phyloP scores from a whole-genome alignment of 2,329 filamentous ascomycete genomes.

The Aspergillus jensenii region DNA sequence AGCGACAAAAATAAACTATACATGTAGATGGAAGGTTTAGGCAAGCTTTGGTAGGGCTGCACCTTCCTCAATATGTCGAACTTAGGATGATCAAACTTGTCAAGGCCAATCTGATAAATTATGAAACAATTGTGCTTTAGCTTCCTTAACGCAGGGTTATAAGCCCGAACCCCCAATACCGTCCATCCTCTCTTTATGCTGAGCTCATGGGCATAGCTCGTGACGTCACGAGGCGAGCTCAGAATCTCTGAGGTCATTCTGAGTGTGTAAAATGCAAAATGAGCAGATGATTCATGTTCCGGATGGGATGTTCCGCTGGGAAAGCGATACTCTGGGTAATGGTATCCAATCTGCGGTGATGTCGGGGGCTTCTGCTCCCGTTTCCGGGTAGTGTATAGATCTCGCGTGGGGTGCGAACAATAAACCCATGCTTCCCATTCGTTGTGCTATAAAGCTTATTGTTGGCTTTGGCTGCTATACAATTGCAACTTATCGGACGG shows the following conservation, averaged over 20 bases:
- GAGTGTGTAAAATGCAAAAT: constrained; percentile 17
- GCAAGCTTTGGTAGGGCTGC: not conserved
- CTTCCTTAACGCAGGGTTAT: not conserved
- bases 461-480: not conserved
- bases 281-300: not conserved
- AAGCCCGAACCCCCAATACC: not conserved
- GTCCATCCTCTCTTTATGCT: not conserved
- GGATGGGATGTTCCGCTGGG: not conserved
- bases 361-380: not conserved
- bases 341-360: not conserved
- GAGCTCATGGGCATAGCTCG: not conserved
- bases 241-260: constrained; percentile 29
- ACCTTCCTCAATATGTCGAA: not conserved
- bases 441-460: not conserved
- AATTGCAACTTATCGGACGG: constrained; percentile 1
- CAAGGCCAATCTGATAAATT: not conserved
- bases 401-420: not conserved
- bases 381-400: constrained; percentile 1
- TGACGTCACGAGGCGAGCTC: constrained; percentile 34
- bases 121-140: not conserved
- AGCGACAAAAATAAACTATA: not conserved
- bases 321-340: not conserved
- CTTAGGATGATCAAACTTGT: not conserved
- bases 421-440: not conserved
- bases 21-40: not conserved